Conservation (phyloP, 2,329 filamentous ascomycete species). For the Beauveria caledonica region DNA sequence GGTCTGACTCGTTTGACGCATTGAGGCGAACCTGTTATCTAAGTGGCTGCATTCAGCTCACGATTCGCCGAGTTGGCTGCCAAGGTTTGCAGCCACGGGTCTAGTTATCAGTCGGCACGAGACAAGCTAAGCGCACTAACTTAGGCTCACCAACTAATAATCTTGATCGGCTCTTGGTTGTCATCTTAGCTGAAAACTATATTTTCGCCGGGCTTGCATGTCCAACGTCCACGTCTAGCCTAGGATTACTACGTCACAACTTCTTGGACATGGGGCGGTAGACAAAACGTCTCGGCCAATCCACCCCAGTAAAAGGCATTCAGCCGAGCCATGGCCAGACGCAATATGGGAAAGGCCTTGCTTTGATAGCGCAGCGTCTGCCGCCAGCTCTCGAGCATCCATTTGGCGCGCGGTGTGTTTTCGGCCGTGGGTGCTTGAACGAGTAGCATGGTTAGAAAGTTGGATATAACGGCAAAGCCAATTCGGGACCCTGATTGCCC, state of each 20-base stretch:
- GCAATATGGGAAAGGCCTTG: slow-evolving; percentile 11
- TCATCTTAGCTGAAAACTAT: too few relatives aligned
- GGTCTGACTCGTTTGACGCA: not conserved
- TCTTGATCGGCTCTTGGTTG: too few relatives aligned
- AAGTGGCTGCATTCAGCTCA: not conserved
- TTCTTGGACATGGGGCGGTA: slow-evolving; percentile 13
- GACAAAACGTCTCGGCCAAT: slow-evolving; percentile 13
- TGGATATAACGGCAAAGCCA: slow-evolving; percentile 14
- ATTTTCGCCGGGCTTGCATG: not conserved
- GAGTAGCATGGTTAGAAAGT: slow-evolving; percentile 14
- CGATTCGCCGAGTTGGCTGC: not conserved
- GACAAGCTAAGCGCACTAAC: not conserved
- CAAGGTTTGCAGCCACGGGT: not conserved
- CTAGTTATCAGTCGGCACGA: not conserved
- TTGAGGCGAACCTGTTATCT: not conserved
- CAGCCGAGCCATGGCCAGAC: slow-evolving; percentile 12
- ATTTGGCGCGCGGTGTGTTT: slow-evolving; percentile 12
- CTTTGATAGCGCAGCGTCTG: slow-evolving; percentile 11
- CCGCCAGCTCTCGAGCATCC: slow-evolving; percentile 14
- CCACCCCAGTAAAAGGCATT: slow-evolving; percentile 12
- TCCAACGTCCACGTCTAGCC: not conserved
- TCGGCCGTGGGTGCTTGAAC: slow-evolving; percentile 14
- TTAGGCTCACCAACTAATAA: not conserved
- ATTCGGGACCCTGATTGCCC: slow-evolving; percentile 9
- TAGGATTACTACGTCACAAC: not conserved